These are phyloP conservation scores for Yamadazyma kanchanaburiensis DNA, from an alignment of 1,139 yeast genomes.

Conservation along the genomic window DNA sequence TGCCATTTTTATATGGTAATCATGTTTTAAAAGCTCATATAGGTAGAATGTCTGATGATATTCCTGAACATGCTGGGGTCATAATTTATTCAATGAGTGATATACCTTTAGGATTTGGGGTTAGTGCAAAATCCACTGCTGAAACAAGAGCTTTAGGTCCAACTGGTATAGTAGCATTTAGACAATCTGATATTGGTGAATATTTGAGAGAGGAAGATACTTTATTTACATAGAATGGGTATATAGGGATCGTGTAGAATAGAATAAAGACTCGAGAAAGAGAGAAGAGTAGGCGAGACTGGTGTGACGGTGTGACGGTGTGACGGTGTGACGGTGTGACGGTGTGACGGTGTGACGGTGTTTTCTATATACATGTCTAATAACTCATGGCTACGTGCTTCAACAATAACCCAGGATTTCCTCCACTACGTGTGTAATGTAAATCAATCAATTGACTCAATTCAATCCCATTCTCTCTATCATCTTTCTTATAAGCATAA, in stretches of 20 bases:
- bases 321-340: too few species aligned
- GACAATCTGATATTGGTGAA: slow-evolving; percentile 98
- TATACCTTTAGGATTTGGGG: slow-evolving; percentile 93
- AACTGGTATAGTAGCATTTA: slow-evolving; percentile 88
- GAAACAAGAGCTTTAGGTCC: slow-evolving; percentile 90
- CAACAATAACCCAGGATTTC: slow-evolving; percentile 71
- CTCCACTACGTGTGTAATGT: slow-evolving; percentile 68
- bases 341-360: too few species aligned
- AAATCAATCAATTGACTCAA: slow-evolving; percentile 42
- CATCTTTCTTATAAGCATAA: slow-evolving; percentile 38
- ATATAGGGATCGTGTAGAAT: too few species aligned
- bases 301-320: too few species aligned
- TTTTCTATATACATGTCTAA: slow-evolving; percentile 13
- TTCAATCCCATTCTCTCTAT: slow-evolving; percentile 19
- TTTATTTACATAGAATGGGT: slow-evolving; percentile 59
- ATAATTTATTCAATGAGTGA: slow-evolving; percentile 89
- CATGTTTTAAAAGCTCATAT: slow-evolving; percentile 95
- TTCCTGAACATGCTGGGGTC: slow-evolving; percentile 97
- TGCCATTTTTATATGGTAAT: slow-evolving; percentile 97
- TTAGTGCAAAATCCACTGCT: slow-evolving; percentile 86
- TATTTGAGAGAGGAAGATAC: slow-evolving; percentile 98
- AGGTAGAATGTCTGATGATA: slow-evolving; percentile 95
- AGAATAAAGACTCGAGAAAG: slow-evolving; percentile 1
- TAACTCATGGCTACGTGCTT: slow-evolving; percentile 34
- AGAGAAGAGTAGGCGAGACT: neutral